phyloP scores from a whole-genome alignment of 768 basidiomycete genomes.

The Lactarius quietus region DNA sequence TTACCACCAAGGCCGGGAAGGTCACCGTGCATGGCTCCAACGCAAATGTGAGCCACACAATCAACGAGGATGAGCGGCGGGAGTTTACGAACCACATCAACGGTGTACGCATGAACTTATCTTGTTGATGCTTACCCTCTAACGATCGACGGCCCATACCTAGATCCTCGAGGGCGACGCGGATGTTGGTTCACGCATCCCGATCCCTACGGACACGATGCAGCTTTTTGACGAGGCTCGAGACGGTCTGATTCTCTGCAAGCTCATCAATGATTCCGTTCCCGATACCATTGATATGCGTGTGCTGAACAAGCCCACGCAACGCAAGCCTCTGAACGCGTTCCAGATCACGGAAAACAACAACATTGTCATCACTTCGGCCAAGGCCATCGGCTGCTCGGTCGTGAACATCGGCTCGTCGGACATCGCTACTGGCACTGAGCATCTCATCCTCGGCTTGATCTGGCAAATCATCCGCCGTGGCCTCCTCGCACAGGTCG shows the following conservation, averaged over 20 bases:
- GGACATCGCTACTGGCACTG: slow-evolving; percentile 88
- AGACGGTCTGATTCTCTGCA: slow-evolving; percentile 94
- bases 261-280: slow-evolving; percentile 98
- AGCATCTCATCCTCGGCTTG: slow-evolving; percentile 94
- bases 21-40: slow-evolving; percentile 94
- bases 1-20: slow-evolving; percentile 71
- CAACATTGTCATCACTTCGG: slow-evolving; percentile 98
- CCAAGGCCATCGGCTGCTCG: slow-evolving; percentile 97
- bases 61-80: slow-evolving; percentile 92
- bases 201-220: slow-evolving; percentile 96
- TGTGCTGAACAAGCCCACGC: slow-evolving; percentile 87
- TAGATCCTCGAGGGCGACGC: slow-evolving; percentile 90
- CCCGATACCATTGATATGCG: slow-evolving; percentile 99
- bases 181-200: slow-evolving; percentile 77
- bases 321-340: slow-evolving; percentile 84
- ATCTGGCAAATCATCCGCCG: slow-evolving; percentile 99
- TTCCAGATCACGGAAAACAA: slow-evolving; percentile 99
- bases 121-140: background rate
- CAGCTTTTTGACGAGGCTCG: slow-evolving; percentile 97
- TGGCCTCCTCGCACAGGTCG: slow-evolving; percentile 90
- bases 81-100: slow-evolving; percentile 99
- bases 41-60: slow-evolving; percentile 92
- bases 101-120: slow-evolving; percentile 48
- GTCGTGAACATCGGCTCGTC: slow-evolving; percentile 97
- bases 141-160: slow-evolving; percentile 18